Conservation (phyloP, 495 filamentous ascomycete genomes). For the Aspergillus egyptiacus region DNA sequence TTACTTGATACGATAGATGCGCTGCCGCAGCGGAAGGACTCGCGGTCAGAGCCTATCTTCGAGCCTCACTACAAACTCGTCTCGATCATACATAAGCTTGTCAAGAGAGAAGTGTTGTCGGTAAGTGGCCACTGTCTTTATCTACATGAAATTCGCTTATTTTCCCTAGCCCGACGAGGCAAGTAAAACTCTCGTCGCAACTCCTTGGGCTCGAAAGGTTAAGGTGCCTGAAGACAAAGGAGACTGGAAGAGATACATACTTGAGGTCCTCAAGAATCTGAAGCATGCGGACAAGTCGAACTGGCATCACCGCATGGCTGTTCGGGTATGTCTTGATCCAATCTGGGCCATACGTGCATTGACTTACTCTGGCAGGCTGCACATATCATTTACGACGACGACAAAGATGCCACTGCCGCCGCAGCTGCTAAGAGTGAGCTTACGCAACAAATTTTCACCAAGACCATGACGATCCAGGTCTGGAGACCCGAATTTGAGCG, state of each 20-base stretch:
- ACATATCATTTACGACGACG: slow-evolving; percentile 63
- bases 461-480: slow-evolving; percentile 89
- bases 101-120: slow-evolving; percentile 35
- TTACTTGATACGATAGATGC: slow-evolving; percentile 69
- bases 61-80: slow-evolving; percentile 97
- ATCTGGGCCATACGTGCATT: not conserved
- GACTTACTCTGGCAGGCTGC: slow-evolving; percentile 47
- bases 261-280: slow-evolving; percentile 65
- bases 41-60: slow-evolving; percentile 73
- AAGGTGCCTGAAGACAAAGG: slow-evolving; percentile 46
- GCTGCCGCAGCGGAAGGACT: slow-evolving; percentile 75
- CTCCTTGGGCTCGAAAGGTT: slow-evolving; percentile 51
- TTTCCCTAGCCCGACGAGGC: slow-evolving; percentile 39
- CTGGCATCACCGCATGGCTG: slow-evolving; percentile 94
- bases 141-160: slow-evolving; percentile 10
- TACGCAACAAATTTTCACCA: slow-evolving; percentile 84
- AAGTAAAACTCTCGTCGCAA: slow-evolving; percentile 48
- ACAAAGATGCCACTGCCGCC: slow-evolving; percentile 43
- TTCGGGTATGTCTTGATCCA: slow-evolving; percentile 44
- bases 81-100: slow-evolving; percentile 79
- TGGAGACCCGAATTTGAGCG: slow-evolving; percentile 95
- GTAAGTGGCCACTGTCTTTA: slow-evolving; percentile 18
- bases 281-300: slow-evolving; percentile 85
- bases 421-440: slow-evolving; percentile 67
- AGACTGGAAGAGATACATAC: slow-evolving; percentile 70